Evolutionary conservation across 1,284 basidiomycete species (phyloP), one percentile per base, ranked within the genome.

Genomic region (Ustilago nuda): DNA sequence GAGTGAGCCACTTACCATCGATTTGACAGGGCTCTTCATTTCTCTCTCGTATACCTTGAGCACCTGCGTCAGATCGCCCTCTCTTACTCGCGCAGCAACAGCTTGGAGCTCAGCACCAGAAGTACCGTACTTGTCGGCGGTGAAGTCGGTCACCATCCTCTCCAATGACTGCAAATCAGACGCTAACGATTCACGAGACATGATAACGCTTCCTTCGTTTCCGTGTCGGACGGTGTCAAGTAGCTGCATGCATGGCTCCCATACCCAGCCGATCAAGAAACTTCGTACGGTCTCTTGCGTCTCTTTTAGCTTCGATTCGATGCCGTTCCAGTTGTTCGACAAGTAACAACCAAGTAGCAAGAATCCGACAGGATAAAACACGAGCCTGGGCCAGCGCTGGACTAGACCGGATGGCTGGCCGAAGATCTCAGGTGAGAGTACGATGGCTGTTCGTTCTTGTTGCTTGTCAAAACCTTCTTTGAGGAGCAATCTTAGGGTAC

Each of bases 21-120:
- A 94, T 79, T 90, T 91, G 64, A 98, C 83, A 0, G 96, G 97
- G 27, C 88, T 89, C 87, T 88, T 92, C 87, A 99, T 93, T 81
- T 98, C 94, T 72, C 92, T 89, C 87, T 99, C 96, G 85, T 97
- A 98, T 11, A 95, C 90, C 80, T 92, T 89, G 78, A 98, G 89
- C 9, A 98, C 92, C 11, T 92, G 89, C 2, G 94, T 95, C 76
- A 99, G 88, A 86, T 98, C 94, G 0, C 96, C 96, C 39, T 89
- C 87, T 45, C 90, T 89, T 54, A 98, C 91, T 78, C 92, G 90
- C 9, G 71, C 66, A 1, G 92, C 89, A 8, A 98, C 87, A 7
- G 87, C 88, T 4, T 88, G 88, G 32, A 98, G 88, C 81, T 78
- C 76, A 2, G 88, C 87, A 1, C 89, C 87, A 1, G 88, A 87